A percentile compares a stretch with the other conserved stretches of the same genome.
Evolutionary conservation across 2,329 filamentous ascomycete species (phyloP).

Genomic region (Ramularia endophylla): DNA sequence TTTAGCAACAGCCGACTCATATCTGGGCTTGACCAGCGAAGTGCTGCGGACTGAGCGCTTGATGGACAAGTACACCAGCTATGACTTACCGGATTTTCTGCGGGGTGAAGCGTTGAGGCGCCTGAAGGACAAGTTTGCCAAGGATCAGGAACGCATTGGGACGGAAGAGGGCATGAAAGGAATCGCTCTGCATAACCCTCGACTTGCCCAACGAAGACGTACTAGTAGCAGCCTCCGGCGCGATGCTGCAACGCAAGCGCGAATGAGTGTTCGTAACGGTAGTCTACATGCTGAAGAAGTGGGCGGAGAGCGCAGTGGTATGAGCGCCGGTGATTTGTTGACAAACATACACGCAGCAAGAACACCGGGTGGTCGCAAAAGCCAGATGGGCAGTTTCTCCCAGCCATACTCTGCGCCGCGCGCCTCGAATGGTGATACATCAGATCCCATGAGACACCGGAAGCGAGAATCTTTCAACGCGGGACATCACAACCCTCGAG

Average conservation of each 20-base stretch:
- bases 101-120: slow-evolving; percentile 75
- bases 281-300: slow-evolving; percentile 14
- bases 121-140: slow-evolving; percentile 81
- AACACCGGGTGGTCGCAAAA: slow-evolving; percentile 49
- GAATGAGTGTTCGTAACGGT: slow-evolving; percentile 33
- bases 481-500: slow-evolving; percentile 28
- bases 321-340: slow-evolving; percentile 61
- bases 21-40: slow-evolving; percentile 85
- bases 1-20: slow-evolving; percentile 87
- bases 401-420: slow-evolving; percentile 41
- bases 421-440: slow-evolving; percentile 25
- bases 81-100: slow-evolving; percentile 85
- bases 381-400: slow-evolving; percentile 40
- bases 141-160: slow-evolving; percentile 73
- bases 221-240: slow-evolving; percentile 72
- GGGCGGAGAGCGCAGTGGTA: slow-evolving; percentile 35
- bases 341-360: slow-evolving; percentile 69
- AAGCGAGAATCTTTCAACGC: slow-evolving; percentile 37
- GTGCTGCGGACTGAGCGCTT: slow-evolving; percentile 87
- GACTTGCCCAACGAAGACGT: slow-evolving; percentile 53
- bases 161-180: slow-evolving; percentile 82
- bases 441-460: slow-evolving; percentile 41
- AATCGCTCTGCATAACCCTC: slow-evolving; percentile 87
- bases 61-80: slow-evolving; percentile 88
- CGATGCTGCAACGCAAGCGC: slow-evolving; percentile 71